A percentile compares a stretch with the other conserved stretches of the same genome.
These are phyloP conservation scores for Globisporangium cederbergense DNA, from an alignment of 352 stramenopile species.

Conservation along the genomic window DNA sequence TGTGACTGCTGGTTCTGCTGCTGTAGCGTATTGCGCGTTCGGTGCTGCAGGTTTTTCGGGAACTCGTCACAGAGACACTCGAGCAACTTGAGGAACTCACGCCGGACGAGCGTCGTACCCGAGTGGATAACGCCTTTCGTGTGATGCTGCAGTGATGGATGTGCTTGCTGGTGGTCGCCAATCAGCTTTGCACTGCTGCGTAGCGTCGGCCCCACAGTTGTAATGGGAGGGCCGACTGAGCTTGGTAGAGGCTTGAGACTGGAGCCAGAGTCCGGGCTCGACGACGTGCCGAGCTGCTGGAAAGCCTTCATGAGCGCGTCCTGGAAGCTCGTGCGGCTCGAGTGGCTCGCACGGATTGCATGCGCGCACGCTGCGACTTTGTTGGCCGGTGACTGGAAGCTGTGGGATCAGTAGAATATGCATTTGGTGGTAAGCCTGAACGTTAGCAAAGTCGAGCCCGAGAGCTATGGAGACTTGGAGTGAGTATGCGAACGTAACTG, in stretches of 20 bases:
- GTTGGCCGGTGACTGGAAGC: constrained; percentile 14
- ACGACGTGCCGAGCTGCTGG: not conserved
- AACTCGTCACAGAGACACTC: constrained; percentile 14
- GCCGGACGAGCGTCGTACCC: constrained; percentile 1
- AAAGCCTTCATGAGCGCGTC: constrained; percentile 7
- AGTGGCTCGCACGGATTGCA: constrained; percentile 1
- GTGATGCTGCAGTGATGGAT: not conserved
- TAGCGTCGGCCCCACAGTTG: not conserved
- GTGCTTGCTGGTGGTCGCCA: not conserved
- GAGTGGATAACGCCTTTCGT: not conserved
- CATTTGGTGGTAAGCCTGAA: too few relatives aligned
- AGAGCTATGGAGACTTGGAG: too few relatives aligned
- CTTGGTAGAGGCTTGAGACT: not conserved
- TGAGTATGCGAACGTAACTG: constrained; percentile 5
- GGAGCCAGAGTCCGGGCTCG: not conserved
- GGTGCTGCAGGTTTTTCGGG: constrained; percentile 8
- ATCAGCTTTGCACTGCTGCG: constrained; percentile 1
- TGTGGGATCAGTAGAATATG: not conserved
- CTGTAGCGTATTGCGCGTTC: not conserved
- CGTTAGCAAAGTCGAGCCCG: too few relatives aligned
- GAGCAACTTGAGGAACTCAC: constrained; percentile 11
- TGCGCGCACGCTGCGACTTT: constrained; percentile 4
- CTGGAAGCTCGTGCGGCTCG: constrained; percentile 6
- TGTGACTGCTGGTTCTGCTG: not conserved
- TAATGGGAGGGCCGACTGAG: not conserved